Evolutionary conservation across 441 rosid genomes (phyloP).

Genomic region (Adansonia gregorii): DNA sequence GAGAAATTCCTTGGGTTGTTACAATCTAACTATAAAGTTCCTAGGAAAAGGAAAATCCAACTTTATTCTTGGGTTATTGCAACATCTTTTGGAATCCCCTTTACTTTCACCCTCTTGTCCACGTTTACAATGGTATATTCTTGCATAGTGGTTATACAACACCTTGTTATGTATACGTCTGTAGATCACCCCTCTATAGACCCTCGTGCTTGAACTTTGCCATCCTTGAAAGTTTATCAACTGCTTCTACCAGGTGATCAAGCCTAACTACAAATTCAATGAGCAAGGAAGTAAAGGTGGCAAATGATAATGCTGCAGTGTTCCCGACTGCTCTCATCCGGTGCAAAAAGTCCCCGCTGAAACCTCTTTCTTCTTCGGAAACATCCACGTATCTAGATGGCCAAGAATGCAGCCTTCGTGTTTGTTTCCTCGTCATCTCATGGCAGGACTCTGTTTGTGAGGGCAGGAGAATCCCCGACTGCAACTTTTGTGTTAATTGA

Average conservation of each 20-base stretch:
- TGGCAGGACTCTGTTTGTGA: conserved; percentile 51
- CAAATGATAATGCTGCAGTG: conserved; percentile 62
- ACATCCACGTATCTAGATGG: conserved; percentile 60
- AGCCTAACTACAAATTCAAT: conserved; percentile 72
- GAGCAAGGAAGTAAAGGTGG: conserved; percentile 61
- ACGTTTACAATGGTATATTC: background rate
- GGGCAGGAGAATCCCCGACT: conserved; percentile 23
- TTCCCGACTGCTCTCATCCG: conserved; percentile 61
- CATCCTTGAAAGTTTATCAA: conserved; percentile 55
- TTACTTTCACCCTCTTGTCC: background rate
- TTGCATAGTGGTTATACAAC: background rate
- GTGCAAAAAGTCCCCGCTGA: conserved; percentile 36
- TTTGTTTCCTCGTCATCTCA: conserved; percentile 54
- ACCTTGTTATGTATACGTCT: background rate
- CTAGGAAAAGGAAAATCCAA: background rate
- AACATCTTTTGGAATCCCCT: background rate
- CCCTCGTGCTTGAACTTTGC: conserved; percentile 54
- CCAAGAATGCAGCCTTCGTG: conserved; percentile 53
- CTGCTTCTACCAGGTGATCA: conserved; percentile 69
- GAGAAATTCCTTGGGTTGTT: background rate
- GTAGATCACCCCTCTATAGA: conserved; percentile 24
- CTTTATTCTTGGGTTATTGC: background rate
- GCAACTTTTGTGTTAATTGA: conserved; percentile 22
- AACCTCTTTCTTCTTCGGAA: conserved; percentile 46
- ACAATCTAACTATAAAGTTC: background rate